phyloP scores from a whole-genome alignment of 352 stramenopile species.

The Globisporangium splendens region DNA sequence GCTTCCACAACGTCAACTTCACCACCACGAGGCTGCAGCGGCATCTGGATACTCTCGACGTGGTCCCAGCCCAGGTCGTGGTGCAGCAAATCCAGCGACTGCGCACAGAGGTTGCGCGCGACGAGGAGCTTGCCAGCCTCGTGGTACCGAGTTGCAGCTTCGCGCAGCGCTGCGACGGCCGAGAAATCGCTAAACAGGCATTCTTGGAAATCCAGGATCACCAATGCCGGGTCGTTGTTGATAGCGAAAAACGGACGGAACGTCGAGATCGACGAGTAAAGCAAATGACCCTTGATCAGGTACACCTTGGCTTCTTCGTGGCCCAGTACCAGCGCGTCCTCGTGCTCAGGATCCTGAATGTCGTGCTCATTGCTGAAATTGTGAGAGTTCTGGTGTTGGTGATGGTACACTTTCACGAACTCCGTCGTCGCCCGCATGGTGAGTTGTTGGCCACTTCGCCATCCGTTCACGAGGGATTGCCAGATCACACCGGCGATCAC shows the following conservation, averaged over 20 bases:
- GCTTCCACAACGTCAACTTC: constrained; percentile 13
- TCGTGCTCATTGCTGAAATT: constrained; percentile 27
- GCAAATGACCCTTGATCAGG: constrained; percentile 62
- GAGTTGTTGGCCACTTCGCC: constrained; percentile 64
- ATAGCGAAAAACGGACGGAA: constrained; percentile 83
- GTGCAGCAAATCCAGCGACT: constrained; percentile 53
- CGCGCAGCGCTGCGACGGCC: constrained; percentile 73
- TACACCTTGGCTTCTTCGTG: constrained; percentile 60
- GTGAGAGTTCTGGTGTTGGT: constrained; percentile 5
- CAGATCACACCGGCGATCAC: constrained; percentile 84
- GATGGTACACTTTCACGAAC: constrained; percentile 26
- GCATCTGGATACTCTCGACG: constrained; percentile 33
- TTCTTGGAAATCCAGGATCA: constrained; percentile 76
- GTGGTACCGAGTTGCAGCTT: constrained; percentile 65
- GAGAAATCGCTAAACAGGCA: constrained; percentile 84
- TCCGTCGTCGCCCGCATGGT: constrained; percentile 31
- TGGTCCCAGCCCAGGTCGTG: constrained; percentile 56
- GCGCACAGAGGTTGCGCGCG: constrained; percentile 49
- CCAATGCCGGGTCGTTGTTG: constrained; percentile 48
- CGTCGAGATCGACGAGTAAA: constrained; percentile 74
- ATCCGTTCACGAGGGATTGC: constrained; percentile 79
- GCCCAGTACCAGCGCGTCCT: constrained; percentile 9
- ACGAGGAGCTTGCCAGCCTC: constrained; percentile 73
- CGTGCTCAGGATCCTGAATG: constrained; percentile 20
- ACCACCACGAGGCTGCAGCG: neutral